These are phyloP conservation scores for Lenwebbia sp. DNA, from an alignment of 345 rosid species.

Conservation along the genomic window DNA sequence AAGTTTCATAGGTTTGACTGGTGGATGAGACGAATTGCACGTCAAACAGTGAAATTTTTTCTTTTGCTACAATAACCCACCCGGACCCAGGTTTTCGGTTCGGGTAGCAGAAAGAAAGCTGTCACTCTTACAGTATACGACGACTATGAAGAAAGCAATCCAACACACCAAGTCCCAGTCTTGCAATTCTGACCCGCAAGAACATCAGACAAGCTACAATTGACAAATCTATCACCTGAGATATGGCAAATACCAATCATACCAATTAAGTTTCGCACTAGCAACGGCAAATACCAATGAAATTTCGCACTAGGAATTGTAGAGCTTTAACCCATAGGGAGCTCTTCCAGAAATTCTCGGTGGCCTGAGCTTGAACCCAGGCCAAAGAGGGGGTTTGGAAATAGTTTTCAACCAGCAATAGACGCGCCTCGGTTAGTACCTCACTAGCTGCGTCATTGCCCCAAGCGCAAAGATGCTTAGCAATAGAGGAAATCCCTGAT, in stretches of 20 bases:
- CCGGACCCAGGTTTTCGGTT: too few species aligned
- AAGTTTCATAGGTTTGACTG: not conserved
- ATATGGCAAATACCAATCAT: too few species aligned
- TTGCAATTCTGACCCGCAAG: too few species aligned
- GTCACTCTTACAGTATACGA: too few species aligned
- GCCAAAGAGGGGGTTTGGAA: slow-evolving; percentile 33
- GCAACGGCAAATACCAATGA: too few species aligned
- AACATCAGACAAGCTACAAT: too few species aligned
- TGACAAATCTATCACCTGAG: too few species aligned
- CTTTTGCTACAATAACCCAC: not conserved
- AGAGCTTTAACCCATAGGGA: slow-evolving; percentile 17
- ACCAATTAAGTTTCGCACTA: too few species aligned
- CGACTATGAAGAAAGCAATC: too few species aligned
- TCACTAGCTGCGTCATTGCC: slow-evolving; percentile 35
- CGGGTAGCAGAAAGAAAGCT: too few species aligned
- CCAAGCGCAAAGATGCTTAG: slow-evolving; percentile 11
- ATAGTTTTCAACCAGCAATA: slow-evolving; percentile 39
- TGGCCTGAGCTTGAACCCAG: slow-evolving; percentile 8
- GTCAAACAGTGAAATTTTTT: not conserved
- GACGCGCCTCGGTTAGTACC: slow-evolving; percentile 28
- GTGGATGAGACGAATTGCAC: not conserved
- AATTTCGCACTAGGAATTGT: not conserved
- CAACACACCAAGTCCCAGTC: too few species aligned
- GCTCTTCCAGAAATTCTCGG: slow-evolving; percentile 38
- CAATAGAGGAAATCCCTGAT: accelerated